Evolutionary conservation across 2,329 filamentous ascomycete species (phyloP).

Genomic region (Thermomyces lanuginosus): DNA sequence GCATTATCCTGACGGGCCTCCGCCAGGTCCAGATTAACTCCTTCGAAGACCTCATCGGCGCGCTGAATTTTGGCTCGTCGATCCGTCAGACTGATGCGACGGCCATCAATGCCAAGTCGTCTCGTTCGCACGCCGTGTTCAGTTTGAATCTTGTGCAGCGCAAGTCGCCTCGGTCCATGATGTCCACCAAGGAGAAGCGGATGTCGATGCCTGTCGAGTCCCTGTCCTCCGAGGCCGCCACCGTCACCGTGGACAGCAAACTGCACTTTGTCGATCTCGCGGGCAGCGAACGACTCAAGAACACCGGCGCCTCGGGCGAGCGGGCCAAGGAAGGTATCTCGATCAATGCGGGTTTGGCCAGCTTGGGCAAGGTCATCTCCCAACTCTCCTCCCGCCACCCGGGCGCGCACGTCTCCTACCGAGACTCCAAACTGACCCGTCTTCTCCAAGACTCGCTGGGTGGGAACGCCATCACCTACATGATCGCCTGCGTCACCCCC

Average conservation of each 20-base stretch:
- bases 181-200: constrained; percentile 57
- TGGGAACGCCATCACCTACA: constrained; percentile 95
- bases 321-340: constrained; percentile 92
- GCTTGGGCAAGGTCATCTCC: constrained; percentile 93
- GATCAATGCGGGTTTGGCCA: constrained; percentile 90
- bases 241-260: constrained; percentile 89
- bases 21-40: constrained; percentile 79
- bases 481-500: constrained; percentile 96
- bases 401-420: constrained; percentile 87
- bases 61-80: constrained; percentile 78
- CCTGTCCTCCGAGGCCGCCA: constrained; percentile 44
- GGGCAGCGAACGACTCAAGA: constrained; percentile 90
- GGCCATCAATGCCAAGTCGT: constrained; percentile 93
- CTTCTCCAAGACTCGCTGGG: constrained; percentile 91
- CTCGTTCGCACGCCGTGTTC: constrained; percentile 92
- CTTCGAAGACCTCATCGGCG: constrained; percentile 75
- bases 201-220: constrained; percentile 73
- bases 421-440: constrained; percentile 91
- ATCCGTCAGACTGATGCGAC: constrained; percentile 96
- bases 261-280: constrained; percentile 96
- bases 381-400: constrained; percentile 81
- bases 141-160: constrained; percentile 80
- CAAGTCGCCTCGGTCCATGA: constrained; percentile 34
- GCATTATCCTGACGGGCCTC: constrained; percentile 82
- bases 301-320: constrained; percentile 88